Conservation (phyloP, 805 yeast genomes). For the Saturnispora halmiae region DNA sequence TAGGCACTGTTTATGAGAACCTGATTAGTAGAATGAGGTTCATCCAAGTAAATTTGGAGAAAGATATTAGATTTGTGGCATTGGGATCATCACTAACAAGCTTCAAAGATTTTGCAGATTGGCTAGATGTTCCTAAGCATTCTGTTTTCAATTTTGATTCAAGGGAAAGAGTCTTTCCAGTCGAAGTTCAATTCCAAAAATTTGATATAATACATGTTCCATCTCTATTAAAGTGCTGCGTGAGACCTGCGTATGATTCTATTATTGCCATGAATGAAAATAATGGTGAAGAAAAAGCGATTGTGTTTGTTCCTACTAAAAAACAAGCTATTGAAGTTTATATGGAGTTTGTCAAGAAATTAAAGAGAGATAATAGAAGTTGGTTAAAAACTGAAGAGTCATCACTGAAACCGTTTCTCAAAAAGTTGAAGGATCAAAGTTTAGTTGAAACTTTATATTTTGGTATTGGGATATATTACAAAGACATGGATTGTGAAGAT, state of each 20-base stretch:
- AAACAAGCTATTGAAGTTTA: slow-evolving; percentile 47
- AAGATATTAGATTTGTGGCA: slow-evolving; percentile 53
- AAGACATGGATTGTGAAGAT: slow-evolving; percentile 50
- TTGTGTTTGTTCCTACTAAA: slow-evolving; percentile 53
- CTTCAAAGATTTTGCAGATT: slow-evolving; percentile 70
- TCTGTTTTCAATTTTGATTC: slow-evolving; percentile 66
- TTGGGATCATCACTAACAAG: slow-evolving; percentile 63
- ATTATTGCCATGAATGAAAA: slow-evolving; percentile 28
- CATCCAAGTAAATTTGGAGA: slow-evolving; percentile 57
- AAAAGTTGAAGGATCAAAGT: slow-evolving; percentile 38
- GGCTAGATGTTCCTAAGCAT: slow-evolving; percentile 66
- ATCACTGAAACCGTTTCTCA: slow-evolving; percentile 34
- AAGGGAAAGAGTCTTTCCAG: slow-evolving; percentile 43
- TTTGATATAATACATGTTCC: slow-evolving; percentile 41
- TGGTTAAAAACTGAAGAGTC: slow-evolving; percentile 34
- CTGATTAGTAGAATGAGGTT: slow-evolving; percentile 63
- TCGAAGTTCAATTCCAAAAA: slow-evolving; percentile 50
- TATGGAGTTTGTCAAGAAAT: slow-evolving; percentile 31
- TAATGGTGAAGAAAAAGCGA: slow-evolving; percentile 27
- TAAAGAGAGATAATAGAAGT: slow-evolving; percentile 28
- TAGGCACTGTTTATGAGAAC: slow-evolving; percentile 62
- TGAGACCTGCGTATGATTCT: slow-evolving; percentile 39
- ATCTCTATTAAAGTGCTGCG: slow-evolving; percentile 43
- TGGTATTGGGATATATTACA: slow-evolving; percentile 61
- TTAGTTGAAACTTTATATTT: slow-evolving; percentile 35